These are phyloP conservation scores for Trichoderma semiorbis DNA, from an alignment of 2,329 filamentous ascomycete species.

Conservation along the genomic window DNA sequence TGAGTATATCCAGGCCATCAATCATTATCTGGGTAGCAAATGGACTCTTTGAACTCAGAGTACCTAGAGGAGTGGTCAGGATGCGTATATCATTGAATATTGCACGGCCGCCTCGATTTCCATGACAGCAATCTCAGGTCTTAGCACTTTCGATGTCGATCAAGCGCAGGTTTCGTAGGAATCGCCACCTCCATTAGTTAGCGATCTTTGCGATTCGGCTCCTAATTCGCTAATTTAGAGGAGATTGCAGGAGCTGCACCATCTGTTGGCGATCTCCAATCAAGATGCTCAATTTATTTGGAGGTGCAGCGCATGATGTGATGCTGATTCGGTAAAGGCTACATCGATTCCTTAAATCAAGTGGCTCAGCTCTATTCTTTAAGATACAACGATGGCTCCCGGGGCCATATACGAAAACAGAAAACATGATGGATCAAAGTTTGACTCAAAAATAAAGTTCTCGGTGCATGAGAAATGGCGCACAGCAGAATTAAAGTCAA, in stretches of 20 bases:
- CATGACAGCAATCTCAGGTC: not conserved
- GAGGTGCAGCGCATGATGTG: not conserved
- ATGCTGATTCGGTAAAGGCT: not conserved
- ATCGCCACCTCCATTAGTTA: not conserved
- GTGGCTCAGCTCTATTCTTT: not conserved
- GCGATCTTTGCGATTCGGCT: not conserved
- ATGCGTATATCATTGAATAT: not conserved
- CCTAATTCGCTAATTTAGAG: not conserved
- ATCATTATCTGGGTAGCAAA: not conserved
- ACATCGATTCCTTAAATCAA: not conserved
- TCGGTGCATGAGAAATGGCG: not conserved
- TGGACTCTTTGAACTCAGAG: too few relatives aligned
- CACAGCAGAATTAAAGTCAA: not conserved
- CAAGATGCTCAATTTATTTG: not conserved
- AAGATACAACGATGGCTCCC: not conserved
- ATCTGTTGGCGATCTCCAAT: not conserved
- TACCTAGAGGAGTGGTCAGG: too few relatives aligned
- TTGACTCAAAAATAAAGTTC: not conserved
- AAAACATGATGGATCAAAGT: not conserved
- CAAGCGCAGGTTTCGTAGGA: not conserved
- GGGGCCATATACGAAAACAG: not conserved
- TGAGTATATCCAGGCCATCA: not conserved
- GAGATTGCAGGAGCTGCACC: not conserved
- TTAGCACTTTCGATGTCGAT: not conserved
- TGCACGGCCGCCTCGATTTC: not conserved